Conservation (phyloP, 495 filamentous ascomycete genomes). For the Trichodelitschia bisporula region DNA sequence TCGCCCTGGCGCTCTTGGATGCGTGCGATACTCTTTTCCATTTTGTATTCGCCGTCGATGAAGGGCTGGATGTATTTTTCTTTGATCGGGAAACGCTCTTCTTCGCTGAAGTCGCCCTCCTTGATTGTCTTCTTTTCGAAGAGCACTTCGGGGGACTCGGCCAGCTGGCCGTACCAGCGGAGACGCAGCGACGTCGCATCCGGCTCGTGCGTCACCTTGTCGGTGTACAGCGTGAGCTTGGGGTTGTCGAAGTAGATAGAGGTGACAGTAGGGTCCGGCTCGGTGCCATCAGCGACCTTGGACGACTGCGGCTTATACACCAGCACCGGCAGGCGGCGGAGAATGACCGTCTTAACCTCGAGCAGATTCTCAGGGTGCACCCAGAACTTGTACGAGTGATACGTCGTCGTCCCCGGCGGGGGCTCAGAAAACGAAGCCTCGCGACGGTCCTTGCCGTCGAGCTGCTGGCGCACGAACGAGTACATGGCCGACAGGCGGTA, state of each 20-base stretch:
- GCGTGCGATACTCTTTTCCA: constrained; percentile 76
- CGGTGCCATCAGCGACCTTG: constrained; percentile 47
- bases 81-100: constrained; percentile 65
- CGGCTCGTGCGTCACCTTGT: constrained; percentile 53
- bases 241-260: constrained; percentile 88
- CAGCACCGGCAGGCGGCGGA: constrained; percentile 69
- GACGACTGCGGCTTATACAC: constrained; percentile 74
- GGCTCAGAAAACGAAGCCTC: constrained; percentile 10
- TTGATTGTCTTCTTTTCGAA: constrained; percentile 75
- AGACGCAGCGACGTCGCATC: constrained; percentile 66
- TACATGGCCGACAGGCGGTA: constrained; percentile 89
- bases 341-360: constrained; percentile 84
- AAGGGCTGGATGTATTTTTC: constrained; percentile 83
- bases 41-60: constrained; percentile 62
- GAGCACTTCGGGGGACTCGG: constrained; percentile 47
- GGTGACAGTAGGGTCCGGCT: constrained; percentile 73
- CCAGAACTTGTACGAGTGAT: constrained; percentile 92
- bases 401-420: constrained; percentile 33
- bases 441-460: constrained; percentile 28
- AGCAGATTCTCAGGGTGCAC: constrained; percentile 83
- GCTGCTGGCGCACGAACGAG: constrained; percentile 64
- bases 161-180: constrained; percentile 77
- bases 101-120: constrained; percentile 45
- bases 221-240: constrained; percentile 59
- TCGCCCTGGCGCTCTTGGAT: constrained; percentile 42